phyloP scores from a whole-genome alignment of 805 yeast genomes.

The Saccharomyces kudriavzevii region DNA sequence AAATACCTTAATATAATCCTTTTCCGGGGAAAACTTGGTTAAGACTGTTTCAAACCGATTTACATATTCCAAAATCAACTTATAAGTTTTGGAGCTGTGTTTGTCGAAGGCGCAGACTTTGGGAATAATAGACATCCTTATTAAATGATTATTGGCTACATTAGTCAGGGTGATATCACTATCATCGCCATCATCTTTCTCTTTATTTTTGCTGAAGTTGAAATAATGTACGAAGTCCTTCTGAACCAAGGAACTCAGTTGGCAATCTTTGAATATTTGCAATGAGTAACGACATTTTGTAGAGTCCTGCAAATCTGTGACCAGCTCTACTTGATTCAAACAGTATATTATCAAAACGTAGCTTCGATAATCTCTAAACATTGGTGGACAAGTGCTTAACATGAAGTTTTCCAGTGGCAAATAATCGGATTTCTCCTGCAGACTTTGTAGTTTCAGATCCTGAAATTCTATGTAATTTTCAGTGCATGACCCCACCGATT shows the following conservation, averaged over 20 bases:
- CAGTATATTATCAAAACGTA: neutral
- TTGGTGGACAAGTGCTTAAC: neutral
- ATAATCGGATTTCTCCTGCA: neutral
- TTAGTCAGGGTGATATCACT: neutral
- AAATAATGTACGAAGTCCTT: neutral
- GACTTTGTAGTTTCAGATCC: neutral
- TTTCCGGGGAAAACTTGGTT: conserved; percentile 4
- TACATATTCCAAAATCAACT: conserved; percentile 2
- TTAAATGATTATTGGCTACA: neutral
- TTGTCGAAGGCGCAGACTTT: neutral
- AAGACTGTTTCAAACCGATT: conserved; percentile 8
- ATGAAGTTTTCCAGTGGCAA: neutral
- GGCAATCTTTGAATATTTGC: neutral
- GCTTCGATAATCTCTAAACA: neutral
- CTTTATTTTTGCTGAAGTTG: neutral
- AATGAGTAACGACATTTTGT: neutral
- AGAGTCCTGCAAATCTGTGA: neutral
- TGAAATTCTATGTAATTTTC: neutral
- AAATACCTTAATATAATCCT: conserved; percentile 5
- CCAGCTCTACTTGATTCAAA: neutral
- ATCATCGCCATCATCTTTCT: neutral
- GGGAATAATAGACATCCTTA: neutral
- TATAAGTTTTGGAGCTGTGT: neutral
- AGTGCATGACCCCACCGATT: neutral
- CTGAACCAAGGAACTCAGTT: neutral